These are phyloP conservation scores for Gossypium herbaceum DNA, from an alignment of 345 rosid genomes.

Conservation along the genomic window DNA sequence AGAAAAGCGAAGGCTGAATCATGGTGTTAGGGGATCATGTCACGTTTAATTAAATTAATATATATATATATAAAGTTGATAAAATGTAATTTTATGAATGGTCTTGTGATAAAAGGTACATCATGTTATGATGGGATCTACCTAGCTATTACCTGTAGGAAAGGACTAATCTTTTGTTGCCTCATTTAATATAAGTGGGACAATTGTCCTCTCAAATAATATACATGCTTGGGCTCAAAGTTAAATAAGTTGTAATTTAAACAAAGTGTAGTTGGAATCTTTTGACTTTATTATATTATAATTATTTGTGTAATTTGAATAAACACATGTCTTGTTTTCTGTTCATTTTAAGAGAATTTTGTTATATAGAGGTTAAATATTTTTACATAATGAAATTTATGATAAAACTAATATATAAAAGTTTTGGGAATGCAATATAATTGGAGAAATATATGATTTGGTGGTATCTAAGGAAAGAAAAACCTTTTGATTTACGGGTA, in stretches of 20 bases:
- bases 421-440: too few relatives aligned
- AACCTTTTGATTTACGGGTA: too few relatives aligned
- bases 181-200: background rate
- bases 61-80: too few relatives aligned
- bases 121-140: background rate
- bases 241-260: background rate
- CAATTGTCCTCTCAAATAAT: conserved; percentile 3
- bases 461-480: too few relatives aligned
- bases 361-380: too few relatives aligned
- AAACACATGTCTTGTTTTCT: too few relatives aligned
- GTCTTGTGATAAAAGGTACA: background rate
- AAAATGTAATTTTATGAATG: background rate
- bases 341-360: too few relatives aligned
- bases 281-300: background rate
- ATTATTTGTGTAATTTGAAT: background rate
- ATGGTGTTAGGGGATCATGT: background rate
- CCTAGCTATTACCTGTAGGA: background rate
- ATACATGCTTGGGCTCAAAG: background rate
- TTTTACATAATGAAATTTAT: too few relatives aligned
- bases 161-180: conserved; percentile 4
- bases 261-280: background rate
- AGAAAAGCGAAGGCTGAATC: background rate
- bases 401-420: too few relatives aligned
- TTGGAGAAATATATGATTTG: too few relatives aligned
- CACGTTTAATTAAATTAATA: background rate